Percentiles rank a stretch among this genome's conserved stretches.
phyloP scores from a whole-genome alignment of 768 basidiomycete species.

The Trametes coccinea region DNA sequence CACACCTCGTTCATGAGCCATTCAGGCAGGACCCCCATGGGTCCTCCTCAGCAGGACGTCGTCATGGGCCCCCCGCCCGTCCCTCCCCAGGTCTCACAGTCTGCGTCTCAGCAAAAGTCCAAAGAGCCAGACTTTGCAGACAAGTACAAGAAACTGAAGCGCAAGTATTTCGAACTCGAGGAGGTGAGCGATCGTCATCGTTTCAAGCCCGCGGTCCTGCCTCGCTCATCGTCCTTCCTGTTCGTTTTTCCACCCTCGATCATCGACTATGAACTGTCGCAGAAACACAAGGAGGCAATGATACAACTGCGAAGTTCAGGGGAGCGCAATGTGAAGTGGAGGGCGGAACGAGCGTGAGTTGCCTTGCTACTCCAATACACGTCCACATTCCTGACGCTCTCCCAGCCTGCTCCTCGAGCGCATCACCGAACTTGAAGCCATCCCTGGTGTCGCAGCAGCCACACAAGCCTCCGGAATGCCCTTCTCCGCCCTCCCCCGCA shows the following conservation, averaged over 20 bases:
- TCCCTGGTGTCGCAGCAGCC: conserved; percentile 34
- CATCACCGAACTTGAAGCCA: conserved; percentile 57
- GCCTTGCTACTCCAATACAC: conserved; percentile 15
- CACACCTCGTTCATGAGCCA: conserved; percentile 21
- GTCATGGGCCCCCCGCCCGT: conserved; percentile 52
- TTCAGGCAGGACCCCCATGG: conserved; percentile 34
- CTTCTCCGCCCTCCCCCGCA: conserved; percentile 50
- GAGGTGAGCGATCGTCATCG: conserved; percentile 45
- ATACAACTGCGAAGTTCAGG: conserved; percentile 59
- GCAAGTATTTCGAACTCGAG: conserved; percentile 66
- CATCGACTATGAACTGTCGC: background rate
- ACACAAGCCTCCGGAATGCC: conserved; percentile 35
- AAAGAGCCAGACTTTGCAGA: conserved; percentile 51
- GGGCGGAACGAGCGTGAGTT: conserved; percentile 64
- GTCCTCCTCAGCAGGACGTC: conserved; percentile 42
- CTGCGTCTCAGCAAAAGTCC: conserved; percentile 28
- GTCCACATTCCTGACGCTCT: background rate
- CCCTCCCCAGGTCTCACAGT: conserved; percentile 36
- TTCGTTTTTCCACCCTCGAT: background rate
- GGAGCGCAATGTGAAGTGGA: conserved; percentile 62
- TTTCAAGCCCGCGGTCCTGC: background rate
- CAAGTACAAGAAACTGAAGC: conserved; percentile 67
- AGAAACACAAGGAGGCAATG: conserved; percentile 63
- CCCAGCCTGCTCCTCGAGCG: conserved; percentile 56
- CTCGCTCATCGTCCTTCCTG: conserved; percentile 6